Evolutionary conservation across 1,139 yeast genomes (phyloP).

Genomic region (Hyphopichia pseudoburtonii): DNA sequence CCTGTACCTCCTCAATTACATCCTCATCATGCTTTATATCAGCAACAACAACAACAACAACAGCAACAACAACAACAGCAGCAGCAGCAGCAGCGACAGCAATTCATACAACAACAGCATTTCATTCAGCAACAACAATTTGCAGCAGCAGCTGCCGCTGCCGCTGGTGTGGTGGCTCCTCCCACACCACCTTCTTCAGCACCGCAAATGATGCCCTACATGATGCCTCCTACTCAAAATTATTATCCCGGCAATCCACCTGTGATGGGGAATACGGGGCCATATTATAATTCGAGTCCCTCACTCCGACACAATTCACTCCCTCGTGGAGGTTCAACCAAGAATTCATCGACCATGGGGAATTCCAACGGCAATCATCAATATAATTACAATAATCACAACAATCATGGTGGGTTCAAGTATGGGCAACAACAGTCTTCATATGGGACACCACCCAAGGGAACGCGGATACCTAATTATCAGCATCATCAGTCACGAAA

Average conservation of each 20-base stretch:
- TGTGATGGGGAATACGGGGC: not conserved
- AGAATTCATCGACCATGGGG: too few species aligned
- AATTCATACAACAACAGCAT: not conserved
- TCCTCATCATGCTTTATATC: not conserved
- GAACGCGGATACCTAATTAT: too few species aligned
- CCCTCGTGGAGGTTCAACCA: not conserved
- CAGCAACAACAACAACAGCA: conserved; percentile 5
- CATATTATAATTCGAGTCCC: not conserved
- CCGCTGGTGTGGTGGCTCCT: not conserved
- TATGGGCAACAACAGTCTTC: too few species aligned
- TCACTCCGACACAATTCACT: not conserved
- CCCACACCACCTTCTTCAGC: conserved; percentile 1
- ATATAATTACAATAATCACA: too few species aligned
- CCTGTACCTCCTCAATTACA: not conserved
- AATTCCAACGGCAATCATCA: too few species aligned
- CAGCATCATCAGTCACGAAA: not conserved
- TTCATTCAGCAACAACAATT: not conserved
- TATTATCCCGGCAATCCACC: not conserved
- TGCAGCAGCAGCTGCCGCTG: not conserved
- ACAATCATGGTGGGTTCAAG: too few species aligned
- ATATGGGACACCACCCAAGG: too few species aligned
- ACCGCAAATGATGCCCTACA: conserved; percentile 5
- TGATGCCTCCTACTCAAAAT: not conserved
- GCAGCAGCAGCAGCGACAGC: not conserved
- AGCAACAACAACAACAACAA: conserved; percentile 2